phyloP scores from a whole-genome alignment of 169 alveolate species.

The Sarcocystis neurona region DNA sequence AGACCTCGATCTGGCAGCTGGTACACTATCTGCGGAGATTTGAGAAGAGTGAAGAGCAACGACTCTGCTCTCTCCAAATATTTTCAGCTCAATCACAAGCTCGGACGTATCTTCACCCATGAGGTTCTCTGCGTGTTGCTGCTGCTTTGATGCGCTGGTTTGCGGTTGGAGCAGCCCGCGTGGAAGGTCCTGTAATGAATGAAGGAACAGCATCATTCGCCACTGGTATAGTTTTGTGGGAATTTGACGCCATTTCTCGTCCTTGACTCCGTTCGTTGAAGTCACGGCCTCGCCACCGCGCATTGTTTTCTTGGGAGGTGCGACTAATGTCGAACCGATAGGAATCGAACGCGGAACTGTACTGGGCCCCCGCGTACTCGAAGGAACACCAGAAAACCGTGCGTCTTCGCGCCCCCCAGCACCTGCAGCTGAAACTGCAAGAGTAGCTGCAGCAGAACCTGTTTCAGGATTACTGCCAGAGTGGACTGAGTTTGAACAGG shows the following conservation, averaged over 20 bases:
- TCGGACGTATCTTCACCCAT: not conserved
- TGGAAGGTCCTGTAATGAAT: constrained; percentile 58
- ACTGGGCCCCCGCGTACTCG: not conserved
- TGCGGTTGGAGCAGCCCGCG: not conserved
- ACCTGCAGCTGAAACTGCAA: too few species aligned
- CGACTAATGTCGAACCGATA: not conserved
- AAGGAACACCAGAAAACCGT: not conserved
- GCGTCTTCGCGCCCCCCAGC: too few species aligned
- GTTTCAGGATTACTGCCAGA: too few species aligned
- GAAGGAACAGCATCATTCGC: constrained; percentile 68
- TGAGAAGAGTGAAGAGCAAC: too few species aligned
- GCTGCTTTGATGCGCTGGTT: not conserved
- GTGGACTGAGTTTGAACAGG: too few species aligned
- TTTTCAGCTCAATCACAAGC: not conserved
- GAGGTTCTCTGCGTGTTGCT: not conserved
- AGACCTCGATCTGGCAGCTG: too few species aligned
- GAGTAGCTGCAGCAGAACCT: too few species aligned
- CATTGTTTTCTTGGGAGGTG: constrained; percentile 31
- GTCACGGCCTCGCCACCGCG: constrained; percentile 63
- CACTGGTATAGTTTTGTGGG: constrained; percentile 66
- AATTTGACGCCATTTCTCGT: constrained; percentile 32
- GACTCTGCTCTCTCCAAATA: constrained; percentile 12
- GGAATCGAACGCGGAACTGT: not conserved
- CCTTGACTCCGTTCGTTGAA: not conserved
- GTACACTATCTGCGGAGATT: too few species aligned